Base-by-base conservation (phyloP, 345 rosid genomes). In the Noccaea bulbosa region DNA sequence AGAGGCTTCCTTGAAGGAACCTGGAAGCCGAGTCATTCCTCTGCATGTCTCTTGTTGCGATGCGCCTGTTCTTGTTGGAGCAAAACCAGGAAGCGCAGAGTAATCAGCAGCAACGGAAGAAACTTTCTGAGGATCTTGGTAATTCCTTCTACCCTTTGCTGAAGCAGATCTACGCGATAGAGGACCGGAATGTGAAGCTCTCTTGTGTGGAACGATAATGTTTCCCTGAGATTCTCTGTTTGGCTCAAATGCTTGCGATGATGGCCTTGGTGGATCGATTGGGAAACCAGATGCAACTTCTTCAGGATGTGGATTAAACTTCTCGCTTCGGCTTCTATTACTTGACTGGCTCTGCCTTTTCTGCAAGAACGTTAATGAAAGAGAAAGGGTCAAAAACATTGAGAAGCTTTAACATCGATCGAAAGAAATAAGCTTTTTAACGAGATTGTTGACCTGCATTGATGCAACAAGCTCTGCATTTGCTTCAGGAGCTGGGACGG, bases 221-320 rank as follows among this genome's bases (percentile, higher is more conserved):
- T 84, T 83, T 14, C 86, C 92, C 38, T 77, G 90, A 57, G 88
- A 65, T 65, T 84, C 92, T 38, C 77, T 74, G 75, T 73, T 81
- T 63, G 87, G 74, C 62, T 91, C 99, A 57, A 74, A 70, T 22
- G 78, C 88, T 63, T 91, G 99, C 14, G 98, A 87, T 39, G 98
- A 87, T 57, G 87, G 79, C 75, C 96, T 88, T 52, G 97, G 97
- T 20, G 99, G 99, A 71, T 94, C 99, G 4, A 94, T 88, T 7
- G 99, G 99, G 78, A 94, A 94, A 54, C 99, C 99, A 34, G 99
- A 94, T 46, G 99, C 99, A 73, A 83, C 96, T 71, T 94, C 99
- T 81, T 89, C 99, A 30, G 85, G 95, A 83, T 91, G 90, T 69
- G 97, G 96, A 79, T 94, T 89, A 72, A 94, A 94, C 81, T 84